Base-by-base conservation (phyloP, 2,329 filamentous ascomycete genomes). In the Penicillium sp. region DNA sequence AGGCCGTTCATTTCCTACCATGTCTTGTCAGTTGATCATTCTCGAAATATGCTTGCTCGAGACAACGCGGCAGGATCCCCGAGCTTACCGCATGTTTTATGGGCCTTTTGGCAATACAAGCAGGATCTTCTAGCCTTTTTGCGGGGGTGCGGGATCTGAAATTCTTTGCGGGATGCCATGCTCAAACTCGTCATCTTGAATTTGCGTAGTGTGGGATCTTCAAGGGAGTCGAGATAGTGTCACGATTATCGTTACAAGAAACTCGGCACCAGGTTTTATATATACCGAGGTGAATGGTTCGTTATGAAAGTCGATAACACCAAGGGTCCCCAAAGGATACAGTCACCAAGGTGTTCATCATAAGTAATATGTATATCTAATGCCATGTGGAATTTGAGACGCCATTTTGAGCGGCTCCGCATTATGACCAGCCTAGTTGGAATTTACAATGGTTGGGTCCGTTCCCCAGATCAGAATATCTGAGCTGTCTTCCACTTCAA, bases 21-120 rank as follows among this genome's bases (percentile, higher is more conserved):
- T 9, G 1, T 16, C n/a, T 31, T 29, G n/a, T 60, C 3, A 58
- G 50, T 19, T 27, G 7, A 15, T 13, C 15, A 4, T 39, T 7
- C n/a, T 13, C 16, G 1, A n/a, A 31, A 4, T 47, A 15, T 7
- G 1, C 10, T 33, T 25, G 16, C 9, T 38, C 21, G 5, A 16
- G 7, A 29, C 6, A 19, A 13, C 11, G 19, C 9, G n/a, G 8
- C 3, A 1, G 16, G 10, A 19, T 44, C 41, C 2, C 1, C 34
- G 2, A 6, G n/a, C 57, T 25, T 44, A 60, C 60, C 58, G 36
- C 60, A 61, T 33, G 60, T 60, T 50, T 57, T 60, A 16, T 60
- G 60, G 19, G 57, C 52, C 36, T 46, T 50, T 38, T 58, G 60
- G 8, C 60, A 61, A 31, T 60, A 53, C 8, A 47, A 36, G 19